phyloP scores from a whole-genome alignment of 768 basidiomycete species.

The Lepiota brunneoincarnata region DNA sequence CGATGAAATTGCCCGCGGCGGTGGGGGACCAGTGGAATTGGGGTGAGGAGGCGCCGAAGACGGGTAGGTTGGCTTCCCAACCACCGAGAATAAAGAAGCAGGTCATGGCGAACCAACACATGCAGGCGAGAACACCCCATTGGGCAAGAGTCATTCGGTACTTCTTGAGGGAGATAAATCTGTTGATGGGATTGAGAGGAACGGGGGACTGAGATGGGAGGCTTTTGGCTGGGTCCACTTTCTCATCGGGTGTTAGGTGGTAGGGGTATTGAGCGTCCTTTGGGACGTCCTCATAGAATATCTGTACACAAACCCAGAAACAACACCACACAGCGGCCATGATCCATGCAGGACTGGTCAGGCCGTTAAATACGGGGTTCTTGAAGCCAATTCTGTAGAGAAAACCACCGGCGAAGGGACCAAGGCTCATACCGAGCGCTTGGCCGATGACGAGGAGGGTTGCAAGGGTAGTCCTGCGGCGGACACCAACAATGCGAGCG shows the following conservation, averaged over 20 bases:
- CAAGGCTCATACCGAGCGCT: conserved; percentile 56
- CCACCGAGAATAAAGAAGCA: conserved; percentile 69
- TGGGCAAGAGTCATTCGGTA: conserved; percentile 17
- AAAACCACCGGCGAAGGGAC: conserved; percentile 61
- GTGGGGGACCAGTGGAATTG: conserved; percentile 54
- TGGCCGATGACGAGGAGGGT: conserved; percentile 64
- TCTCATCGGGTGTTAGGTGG: conserved; percentile 1
- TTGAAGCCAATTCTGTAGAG: conserved; percentile 58
- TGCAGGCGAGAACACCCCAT: conserved; percentile 54
- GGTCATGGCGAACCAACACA: conserved; percentile 70
- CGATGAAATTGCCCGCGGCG: conserved; percentile 66
- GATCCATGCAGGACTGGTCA: conserved; percentile 63
- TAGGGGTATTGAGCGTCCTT: not conserved
- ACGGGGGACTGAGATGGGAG: conserved; percentile 26
- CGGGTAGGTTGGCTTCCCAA: conserved; percentile 68
- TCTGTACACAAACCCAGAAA: conserved; percentile 40
- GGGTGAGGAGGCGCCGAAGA: conserved; percentile 45
- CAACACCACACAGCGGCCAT: conserved; percentile 52
- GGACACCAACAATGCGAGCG: conserved; percentile 61
- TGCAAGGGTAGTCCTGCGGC: conserved; percentile 60
- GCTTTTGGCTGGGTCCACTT: conserved; percentile 15
- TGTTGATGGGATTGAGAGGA: conserved; percentile 2
- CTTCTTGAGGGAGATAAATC: conserved; percentile 8
- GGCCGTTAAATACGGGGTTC: conserved; percentile 60
- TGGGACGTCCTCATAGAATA: conserved; percentile 39